These are phyloP conservation scores for Dictyostelium purpureum DNA, from an alignment of 78 protist genomes.

Conservation along the genomic window DNA sequence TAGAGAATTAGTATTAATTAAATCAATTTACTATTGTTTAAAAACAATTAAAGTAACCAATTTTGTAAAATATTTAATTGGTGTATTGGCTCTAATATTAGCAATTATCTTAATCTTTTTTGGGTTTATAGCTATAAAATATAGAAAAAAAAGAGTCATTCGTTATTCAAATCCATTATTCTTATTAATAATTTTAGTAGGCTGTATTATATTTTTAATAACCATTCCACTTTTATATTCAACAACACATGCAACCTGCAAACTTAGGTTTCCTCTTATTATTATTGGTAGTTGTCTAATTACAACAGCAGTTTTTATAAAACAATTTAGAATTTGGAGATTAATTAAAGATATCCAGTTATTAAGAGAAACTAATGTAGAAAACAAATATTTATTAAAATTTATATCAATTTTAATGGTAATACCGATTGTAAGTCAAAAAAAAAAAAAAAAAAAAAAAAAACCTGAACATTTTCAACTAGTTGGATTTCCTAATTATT, in stretches of 20 bases:
- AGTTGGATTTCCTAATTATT: neutral
- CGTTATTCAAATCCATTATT: slow-evolving; percentile 41
- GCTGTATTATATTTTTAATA: neutral
- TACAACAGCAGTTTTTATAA: slow-evolving; percentile 22
- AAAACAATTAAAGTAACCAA: neutral
- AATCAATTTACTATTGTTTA: slow-evolving; percentile 34
- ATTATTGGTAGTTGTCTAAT: neutral
- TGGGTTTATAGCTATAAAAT: neutral
- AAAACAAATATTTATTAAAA: slow-evolving; percentile 41
- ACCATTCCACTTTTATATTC: neutral
- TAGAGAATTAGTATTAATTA: slow-evolving; percentile 18
- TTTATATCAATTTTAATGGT: slow-evolving; percentile 32
- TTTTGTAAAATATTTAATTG: slow-evolving; percentile 4
- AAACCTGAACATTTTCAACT: no score
- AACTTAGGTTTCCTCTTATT: neutral
- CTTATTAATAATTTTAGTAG: slow-evolving; percentile 8
- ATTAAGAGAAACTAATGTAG: slow-evolving; percentile 48
- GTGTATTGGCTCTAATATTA: neutral
- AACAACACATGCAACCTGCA: neutral
- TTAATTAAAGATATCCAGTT: slow-evolving; percentile 54
- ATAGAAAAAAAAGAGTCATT: slow-evolving; percentile 56
- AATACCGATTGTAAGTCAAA: slow-evolving; percentile 27
- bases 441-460: no score
- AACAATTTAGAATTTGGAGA: slow-evolving; percentile 67
- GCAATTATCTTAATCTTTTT: neutral